Evolutionary conservation across 2,329 filamentous ascomycete genomes (phyloP), one percentile per base, ranked within the genome.

Genomic region (Aspergillus nomiae): DNA sequence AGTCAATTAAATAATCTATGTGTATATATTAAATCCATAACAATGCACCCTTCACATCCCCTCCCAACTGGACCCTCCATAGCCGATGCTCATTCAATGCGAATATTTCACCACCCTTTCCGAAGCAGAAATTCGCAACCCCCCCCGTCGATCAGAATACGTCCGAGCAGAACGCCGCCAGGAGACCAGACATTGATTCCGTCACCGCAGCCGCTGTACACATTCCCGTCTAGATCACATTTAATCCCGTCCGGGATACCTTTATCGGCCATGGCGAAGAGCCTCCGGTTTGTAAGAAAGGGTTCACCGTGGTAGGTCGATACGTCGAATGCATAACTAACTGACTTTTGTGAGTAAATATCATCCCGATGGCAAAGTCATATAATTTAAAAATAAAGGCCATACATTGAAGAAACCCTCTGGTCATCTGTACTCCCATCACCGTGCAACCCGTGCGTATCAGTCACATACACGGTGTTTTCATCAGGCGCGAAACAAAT

Each of bases 131-230:
- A 66, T 85, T 85, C 14, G 82, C 80, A 4, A 73, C 74, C 0
- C 74, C 74, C 77, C 16, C 78, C 78, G 0, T 82, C 81, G 0
- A 85, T 74, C 67, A 83, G 83, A 46, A 90, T 85, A 75, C 87
- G 89, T 2, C 82, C 77, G 64, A 90, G 79, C 30, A 85, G 65
- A 4, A 68, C 77, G 0, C 84, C 85, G 2, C 77, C 77, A 0
- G 78, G 70, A 63, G 77, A 80, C 83, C 84, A 87, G 5, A 87
- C 78, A 63, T 85, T 79, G 14, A 87, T 73, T 0, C 85, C 85
- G 67, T 86, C 84, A 0, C 82, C 83, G 60, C 82, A 84, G 0
- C 82, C 84, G 21, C 79, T 79, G 71, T 85, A 87, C 0, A 87
- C 82, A 68, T 87, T 87, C 1, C 85, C 85, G 3, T 81, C 67